A percentile compares a stretch with the other conserved stretches of the same genome.
phyloP scores from a whole-genome alignment of 805 yeast species.

The Spathaspora passalidarum region DNA sequence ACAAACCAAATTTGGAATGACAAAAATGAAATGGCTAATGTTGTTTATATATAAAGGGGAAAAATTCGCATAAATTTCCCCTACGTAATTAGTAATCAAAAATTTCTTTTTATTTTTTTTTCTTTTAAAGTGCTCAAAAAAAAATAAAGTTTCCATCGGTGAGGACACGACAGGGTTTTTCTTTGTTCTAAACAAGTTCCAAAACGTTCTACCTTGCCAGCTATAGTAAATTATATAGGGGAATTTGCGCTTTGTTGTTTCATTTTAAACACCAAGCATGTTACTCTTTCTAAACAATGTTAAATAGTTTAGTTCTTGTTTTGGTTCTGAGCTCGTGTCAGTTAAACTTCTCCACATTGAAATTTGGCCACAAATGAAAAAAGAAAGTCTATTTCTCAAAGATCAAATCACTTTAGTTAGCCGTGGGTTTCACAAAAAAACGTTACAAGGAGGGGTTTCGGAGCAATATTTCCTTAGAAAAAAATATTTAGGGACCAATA shows the following conservation, averaged over 20 bases:
- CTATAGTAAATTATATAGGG: too few species aligned
- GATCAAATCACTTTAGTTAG: neutral
- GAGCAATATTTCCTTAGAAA: neutral
- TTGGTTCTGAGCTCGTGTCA: too few species aligned
- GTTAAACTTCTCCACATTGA: neutral
- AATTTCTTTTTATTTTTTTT: constrained; percentile 1
- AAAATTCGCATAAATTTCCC: neutral
- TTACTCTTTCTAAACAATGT: too few species aligned
- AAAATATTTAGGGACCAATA: neutral
- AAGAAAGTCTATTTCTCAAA: neutral
- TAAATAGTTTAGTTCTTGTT: too few species aligned
- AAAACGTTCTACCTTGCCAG: neutral
- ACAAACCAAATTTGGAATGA: neutral
- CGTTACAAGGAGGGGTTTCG: neutral
- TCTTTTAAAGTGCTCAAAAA: neutral
- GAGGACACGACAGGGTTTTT: neutral
- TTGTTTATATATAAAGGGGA: neutral
- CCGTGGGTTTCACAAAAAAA: neutral
- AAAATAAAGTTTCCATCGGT: constrained; percentile 1
- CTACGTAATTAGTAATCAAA: constrained; percentile 3
- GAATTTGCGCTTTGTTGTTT: too few species aligned
- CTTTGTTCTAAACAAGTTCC: neutral
- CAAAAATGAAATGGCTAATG: neutral
- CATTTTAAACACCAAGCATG: too few species aligned
- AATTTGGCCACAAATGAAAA: neutral